Evolutionary conservation across 352 stramenopile species (phyloP), one percentile per base, ranked within the genome.

Genomic region (Pythium brachiatum): DNA sequence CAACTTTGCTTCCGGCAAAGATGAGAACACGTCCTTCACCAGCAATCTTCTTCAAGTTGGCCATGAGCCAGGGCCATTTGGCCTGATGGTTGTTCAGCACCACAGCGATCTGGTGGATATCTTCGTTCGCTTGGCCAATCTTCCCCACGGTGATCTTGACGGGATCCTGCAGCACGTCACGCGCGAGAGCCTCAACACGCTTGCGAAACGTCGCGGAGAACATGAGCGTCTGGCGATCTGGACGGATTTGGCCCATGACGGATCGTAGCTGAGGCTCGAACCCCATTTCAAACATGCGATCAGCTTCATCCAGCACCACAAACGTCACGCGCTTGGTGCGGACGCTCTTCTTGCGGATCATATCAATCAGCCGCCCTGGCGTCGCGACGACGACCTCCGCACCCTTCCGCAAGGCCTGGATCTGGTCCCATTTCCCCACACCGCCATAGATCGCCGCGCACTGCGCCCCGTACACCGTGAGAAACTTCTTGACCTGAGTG

Each of bases 201-300:
- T 74, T 72, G 23, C 78, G 86, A 60, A 95, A 96, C 13, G 89
- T 97, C 2, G 89, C 89, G 0, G 79, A 94, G 54, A 96, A 97
- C 75, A 97, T 82, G 20, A 96, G 75, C 16, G 79, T 96, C 68
- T 96, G 88, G 2, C 89, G 68, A 62, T 94, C 88, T 0, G 89
- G 88, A 7, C 88, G 85, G 20, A 96, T 86, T 60, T 95, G 84
- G 16, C 80, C 74, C 62, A 96, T 72, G n/a, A n/a, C n/a, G n/a
- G 83, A 90, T 6, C 81, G 79, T 25, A 94, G 50, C 74, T 99
- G 98, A 13, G 97, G 97, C 63, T 99, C 97, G 74, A 99, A 99
- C 12, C 98, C 98, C 97, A 99, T 99, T 74, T 99, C 98, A 70
- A 99, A 99, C 94, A 99, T 99, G 20, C 98, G 90, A 76, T 99